A percentile compares a stretch with the other conserved stretches of the same genome.
Evolutionary conservation across 257 asterid genomes (phyloP).

Genomic region (Anisodus tanguticus): DNA sequence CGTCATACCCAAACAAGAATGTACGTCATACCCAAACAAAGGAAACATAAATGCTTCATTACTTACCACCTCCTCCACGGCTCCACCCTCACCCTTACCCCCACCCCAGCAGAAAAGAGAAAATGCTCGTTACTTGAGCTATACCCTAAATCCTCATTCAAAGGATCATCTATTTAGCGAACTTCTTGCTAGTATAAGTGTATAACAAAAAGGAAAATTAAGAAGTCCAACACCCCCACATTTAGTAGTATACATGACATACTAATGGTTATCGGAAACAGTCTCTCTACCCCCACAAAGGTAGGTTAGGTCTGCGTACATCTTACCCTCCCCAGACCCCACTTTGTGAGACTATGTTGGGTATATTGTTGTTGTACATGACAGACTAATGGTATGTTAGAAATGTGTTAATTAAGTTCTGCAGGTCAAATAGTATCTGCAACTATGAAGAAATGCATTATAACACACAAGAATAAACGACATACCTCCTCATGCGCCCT

Average conservation of each 20-base stretch:
- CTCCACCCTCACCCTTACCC: background rate
- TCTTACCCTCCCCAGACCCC: no score
- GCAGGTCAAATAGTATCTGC: background rate
- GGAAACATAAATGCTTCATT: conserved; percentile 10
- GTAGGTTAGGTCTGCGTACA: no score
- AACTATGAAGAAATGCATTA: background rate
- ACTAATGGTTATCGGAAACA: no score
- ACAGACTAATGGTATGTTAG: background rate
- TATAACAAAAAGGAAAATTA: background rate
- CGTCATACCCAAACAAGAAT: no score
- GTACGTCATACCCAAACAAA: background rate
- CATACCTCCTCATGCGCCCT: conserved; percentile 71
- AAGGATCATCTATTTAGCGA: background rate
- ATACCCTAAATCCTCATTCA: background rate
- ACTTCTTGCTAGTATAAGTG: background rate
- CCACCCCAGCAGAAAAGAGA: background rate
- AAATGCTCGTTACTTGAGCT: background rate
- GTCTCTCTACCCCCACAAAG: no score
- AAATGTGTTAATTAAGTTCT: background rate
- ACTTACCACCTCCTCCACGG: background rate
- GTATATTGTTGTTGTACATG: no score
- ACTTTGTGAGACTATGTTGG: no score
- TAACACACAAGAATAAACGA: background rate
- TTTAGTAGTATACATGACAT: background rate
- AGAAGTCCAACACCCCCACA: background rate